A percentile compares a stretch with the other conserved stretches of the same genome.
These are phyloP conservation scores for Porphyrellus cyaneotinctus DNA, from an alignment of 768 basidiomycete species.

Conservation along the genomic window DNA sequence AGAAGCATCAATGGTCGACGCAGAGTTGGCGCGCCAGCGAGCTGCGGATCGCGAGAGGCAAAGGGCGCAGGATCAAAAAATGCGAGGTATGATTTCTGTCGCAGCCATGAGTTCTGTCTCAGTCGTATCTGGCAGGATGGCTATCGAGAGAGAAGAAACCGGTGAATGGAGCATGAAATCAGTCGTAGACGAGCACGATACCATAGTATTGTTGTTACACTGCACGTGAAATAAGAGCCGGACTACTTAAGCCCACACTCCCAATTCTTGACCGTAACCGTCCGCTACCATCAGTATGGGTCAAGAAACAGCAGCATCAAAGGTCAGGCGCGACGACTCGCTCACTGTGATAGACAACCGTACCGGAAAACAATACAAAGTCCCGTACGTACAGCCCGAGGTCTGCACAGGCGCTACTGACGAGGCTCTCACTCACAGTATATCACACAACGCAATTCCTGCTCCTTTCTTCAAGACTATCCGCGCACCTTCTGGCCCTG, in stretches of 20 bases:
- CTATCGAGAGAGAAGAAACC: slow-evolving; percentile 31
- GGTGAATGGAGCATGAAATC: slow-evolving; percentile 7
- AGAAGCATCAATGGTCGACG: slow-evolving; percentile 59
- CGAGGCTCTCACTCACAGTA: slow-evolving; percentile 40
- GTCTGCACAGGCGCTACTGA: neutral
- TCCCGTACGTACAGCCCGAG: slow-evolving; percentile 53
- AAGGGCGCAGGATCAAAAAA: slow-evolving; percentile 59
- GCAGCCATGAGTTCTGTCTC: neutral
- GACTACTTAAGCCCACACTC: too few relatives aligned
- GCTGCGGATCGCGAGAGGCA: slow-evolving; percentile 65
- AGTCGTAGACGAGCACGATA: slow-evolving; percentile 14
- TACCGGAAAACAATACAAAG: slow-evolving; percentile 70
- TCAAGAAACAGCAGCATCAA: slow-evolving; percentile 20
- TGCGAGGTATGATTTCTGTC: slow-evolving; percentile 52
- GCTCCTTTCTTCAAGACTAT: slow-evolving; percentile 82
- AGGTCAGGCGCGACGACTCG: slow-evolving; percentile 22
- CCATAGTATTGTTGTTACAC: slow-evolving; percentile 10
- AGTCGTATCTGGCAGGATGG: slow-evolving; percentile 25
- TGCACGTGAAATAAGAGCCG: slow-evolving; percentile 11
- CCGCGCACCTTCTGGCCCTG: slow-evolving; percentile 49
- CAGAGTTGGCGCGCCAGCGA: slow-evolving; percentile 59
- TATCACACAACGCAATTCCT: slow-evolving; percentile 72
- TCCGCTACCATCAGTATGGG: too few relatives aligned
- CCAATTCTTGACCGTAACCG: too few relatives aligned
- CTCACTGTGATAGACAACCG: slow-evolving; percentile 80